Conservation (phyloP, 176 grass and related monocot genomes). For the Oryza meridionalis region DNA sequence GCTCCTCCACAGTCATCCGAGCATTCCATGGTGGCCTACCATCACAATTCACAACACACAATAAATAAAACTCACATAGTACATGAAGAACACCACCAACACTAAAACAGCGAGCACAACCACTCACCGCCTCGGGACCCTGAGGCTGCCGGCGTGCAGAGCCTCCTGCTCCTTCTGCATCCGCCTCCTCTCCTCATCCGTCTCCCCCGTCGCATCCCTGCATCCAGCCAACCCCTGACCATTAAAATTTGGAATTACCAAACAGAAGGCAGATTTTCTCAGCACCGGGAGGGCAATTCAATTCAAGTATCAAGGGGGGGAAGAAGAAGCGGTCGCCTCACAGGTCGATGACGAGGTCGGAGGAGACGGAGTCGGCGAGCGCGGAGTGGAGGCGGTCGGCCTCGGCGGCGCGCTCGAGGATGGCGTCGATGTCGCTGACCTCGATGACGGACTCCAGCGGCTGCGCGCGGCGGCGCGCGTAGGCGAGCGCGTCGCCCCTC, state of each 20-base stretch:
- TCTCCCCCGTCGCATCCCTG: constrained; percentile 68
- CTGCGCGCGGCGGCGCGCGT: constrained; percentile 45
- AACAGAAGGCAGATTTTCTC: too few relatives aligned
- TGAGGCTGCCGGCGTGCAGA: constrained; percentile 66
- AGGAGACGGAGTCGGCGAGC: constrained; percentile 35
- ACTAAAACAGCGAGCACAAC: background rate
- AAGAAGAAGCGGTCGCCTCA: constrained; percentile 29
- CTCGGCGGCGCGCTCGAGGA: constrained; percentile 55
- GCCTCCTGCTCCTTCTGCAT: constrained; percentile 79
- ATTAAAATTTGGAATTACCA: background rate
- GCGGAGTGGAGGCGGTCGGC: constrained; percentile 46
- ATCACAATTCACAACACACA: constrained; percentile 19
- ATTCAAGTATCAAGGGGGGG: background rate
- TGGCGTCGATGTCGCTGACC: constrained; percentile 72
- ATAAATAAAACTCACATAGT: background rate
- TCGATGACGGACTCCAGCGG: constrained; percentile 72
- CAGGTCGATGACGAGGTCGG: constrained; percentile 64
- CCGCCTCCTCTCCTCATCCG: constrained; percentile 52
- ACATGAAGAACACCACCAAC: background rate
- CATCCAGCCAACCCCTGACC: background rate
- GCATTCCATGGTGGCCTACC: constrained; percentile 73
- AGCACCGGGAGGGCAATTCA: background rate
- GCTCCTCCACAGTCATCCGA: constrained; percentile 77
- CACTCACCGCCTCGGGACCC: constrained; percentile 74
- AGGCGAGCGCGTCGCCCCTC: constrained; percentile 52